Evolutionary conservation across 2,329 filamentous ascomycete species (phyloP), one percentile per base, ranked within the genome.

Genomic region (Penicillium hordei): DNA sequence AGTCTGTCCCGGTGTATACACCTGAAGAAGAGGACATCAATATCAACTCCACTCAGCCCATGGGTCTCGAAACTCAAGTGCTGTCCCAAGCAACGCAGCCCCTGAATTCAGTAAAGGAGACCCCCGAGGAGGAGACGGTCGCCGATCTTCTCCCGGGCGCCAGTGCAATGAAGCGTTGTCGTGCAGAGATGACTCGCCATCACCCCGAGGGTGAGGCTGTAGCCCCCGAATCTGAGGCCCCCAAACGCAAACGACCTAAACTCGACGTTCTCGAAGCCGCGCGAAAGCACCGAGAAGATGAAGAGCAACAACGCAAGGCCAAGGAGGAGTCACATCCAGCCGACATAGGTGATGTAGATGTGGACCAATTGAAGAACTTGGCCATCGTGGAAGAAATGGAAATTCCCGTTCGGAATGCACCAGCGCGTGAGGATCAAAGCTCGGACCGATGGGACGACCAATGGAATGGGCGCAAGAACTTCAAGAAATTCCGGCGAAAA

Each of bases 401-500:
- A 9, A 71, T 97, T 0, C 82, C 25, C 55, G 68, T 61, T 64
- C 68, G 67, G 68, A 42, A 60, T 52, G 60, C 61, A 65, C 63
- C 67, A 66, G 66, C 51, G 60, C 65, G 60, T 63, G 67, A 75
- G n/a, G 63, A 75, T 52, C 70, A 77, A n/a, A 73, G 73, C 34
- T 75, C 81, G 19, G 84, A 87, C 5, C 82, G 90, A 40, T 97
- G 93, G 93, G 85, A 97, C 64, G 86, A 91, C 0, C 82, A 82
- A 39, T 99, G 94, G 94, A 96, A 97, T 70, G 94, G 93, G 0
- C 83, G 93, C 43, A 93, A 91, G 75, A 97, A 99, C 70, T 99
- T 96, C 78, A 99, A 99, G 74, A 89, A 86, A 66, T 99, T 99
- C 70, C 60, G 75, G 38, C 66, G 71, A 46, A 70, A 72, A 55